These are phyloP conservation scores for Arabidopsis arenosa DNA, from an alignment of 345 rosid species.

Conservation along the genomic window DNA sequence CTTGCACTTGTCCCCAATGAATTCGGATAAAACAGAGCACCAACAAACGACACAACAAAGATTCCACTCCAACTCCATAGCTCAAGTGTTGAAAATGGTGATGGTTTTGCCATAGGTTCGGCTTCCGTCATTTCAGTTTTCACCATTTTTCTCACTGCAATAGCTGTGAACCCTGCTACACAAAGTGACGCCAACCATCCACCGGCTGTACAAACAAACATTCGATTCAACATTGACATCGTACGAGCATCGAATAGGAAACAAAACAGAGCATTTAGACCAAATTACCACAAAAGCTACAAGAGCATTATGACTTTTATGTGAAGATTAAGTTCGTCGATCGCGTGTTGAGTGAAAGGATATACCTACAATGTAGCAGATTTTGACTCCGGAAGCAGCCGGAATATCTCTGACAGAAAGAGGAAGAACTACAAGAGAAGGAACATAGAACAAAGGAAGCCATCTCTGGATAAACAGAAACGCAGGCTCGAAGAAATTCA, in stretches of 20 bases:
- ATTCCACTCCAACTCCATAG: slow-evolving; percentile 82
- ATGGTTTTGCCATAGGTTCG: slow-evolving; percentile 90
- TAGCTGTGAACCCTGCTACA: slow-evolving; percentile 89
- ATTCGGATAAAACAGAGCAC: slow-evolving; percentile 70
- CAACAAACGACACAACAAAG: slow-evolving; percentile 69
- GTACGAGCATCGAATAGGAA: not conserved
- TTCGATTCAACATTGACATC: slow-evolving; percentile 6
- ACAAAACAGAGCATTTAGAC: not conserved
- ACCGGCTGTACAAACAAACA: slow-evolving; percentile 58
- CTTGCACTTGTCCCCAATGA: slow-evolving; percentile 78
- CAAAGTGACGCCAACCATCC: slow-evolving; percentile 97
- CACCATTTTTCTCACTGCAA: slow-evolving; percentile 79
- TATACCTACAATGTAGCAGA: slow-evolving; percentile 78
- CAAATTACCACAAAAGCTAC: not conserved
- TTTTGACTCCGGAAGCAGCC: slow-evolving; percentile 87
- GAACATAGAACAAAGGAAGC: slow-evolving; percentile 96
- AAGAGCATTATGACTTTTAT: not conserved
- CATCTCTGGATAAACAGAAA: slow-evolving; percentile 88
- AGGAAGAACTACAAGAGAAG: slow-evolving; percentile 87
- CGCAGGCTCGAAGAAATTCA: slow-evolving; percentile 86
- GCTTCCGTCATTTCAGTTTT: slow-evolving; percentile 88
- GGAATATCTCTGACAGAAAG: slow-evolving; percentile 91
- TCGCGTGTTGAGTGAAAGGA: not conserved
- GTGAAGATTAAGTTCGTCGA: not conserved
- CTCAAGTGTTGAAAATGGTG: slow-evolving; percentile 74